phyloP scores from a whole-genome alignment of 192 early-diverging fungal genomes.

The Dispira simplex region DNA sequence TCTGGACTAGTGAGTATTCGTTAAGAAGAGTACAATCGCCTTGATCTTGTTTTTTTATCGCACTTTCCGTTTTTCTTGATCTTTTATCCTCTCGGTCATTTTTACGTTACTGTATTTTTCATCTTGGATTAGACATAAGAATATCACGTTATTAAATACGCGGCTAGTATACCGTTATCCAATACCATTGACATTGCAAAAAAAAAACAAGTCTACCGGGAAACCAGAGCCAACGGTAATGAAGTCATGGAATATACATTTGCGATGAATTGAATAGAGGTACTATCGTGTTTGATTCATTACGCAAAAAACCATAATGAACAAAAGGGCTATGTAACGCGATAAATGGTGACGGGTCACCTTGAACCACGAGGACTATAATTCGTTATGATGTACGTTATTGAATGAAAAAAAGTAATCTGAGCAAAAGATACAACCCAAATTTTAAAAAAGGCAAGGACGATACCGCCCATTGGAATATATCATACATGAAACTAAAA shows the following conservation, averaged over 20 bases:
- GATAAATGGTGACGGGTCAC: not conserved
- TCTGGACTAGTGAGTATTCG: constrained; percentile 23
- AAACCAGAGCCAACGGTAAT: too few relatives aligned
- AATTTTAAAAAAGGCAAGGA: not conserved
- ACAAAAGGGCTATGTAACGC: not conserved
- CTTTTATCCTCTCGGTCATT: not conserved
- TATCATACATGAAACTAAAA: not conserved
- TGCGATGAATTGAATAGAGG: too few relatives aligned
- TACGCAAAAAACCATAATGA: not conserved
- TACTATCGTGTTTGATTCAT: too few relatives aligned
- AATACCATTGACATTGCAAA: too few relatives aligned
- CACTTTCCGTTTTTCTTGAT: not conserved
- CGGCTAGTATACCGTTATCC: too few relatives aligned
- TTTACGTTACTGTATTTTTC: not conserved
- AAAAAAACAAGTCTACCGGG: too few relatives aligned
- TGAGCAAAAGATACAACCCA: not conserved
- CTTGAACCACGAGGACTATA: not conserved
- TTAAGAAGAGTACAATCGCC: not conserved
- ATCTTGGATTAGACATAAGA: not conserved
- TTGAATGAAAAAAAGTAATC: not conserved
- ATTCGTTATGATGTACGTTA: not conserved
- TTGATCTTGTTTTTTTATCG: not conserved
- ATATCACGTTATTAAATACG: not conserved
- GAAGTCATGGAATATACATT: too few relatives aligned
- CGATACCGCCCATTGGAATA: not conserved